Base-by-base conservation (phyloP, 192 early-diverging fungal genomes). In the Coemansia sp. region DNA sequence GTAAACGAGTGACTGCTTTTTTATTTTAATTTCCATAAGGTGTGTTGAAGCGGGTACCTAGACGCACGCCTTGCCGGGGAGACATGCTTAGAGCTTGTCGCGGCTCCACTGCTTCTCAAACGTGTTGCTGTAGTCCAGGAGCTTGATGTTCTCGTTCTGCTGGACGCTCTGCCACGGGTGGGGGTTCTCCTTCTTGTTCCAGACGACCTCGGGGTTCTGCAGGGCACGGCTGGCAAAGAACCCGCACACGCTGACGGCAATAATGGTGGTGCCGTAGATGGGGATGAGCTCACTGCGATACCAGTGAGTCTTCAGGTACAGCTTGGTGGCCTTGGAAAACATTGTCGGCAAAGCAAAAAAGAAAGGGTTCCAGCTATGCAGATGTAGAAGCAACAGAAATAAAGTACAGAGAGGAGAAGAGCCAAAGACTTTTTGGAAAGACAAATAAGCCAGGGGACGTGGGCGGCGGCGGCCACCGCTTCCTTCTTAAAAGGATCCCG, bases 61-160 rank as follows among this genome's bases (percentile, higher is more conserved):
- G n/a, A n/a, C n/a, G n/a, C n/a, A n/a, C n/a, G n/a, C n/a, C n/a
- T n/a, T n/a, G n/a, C n/a, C n/a, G n/a, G n/a, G n/a, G 3, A 28
- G 10, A 26, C 14, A 4, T 1, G 12, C 36, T 30, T 67, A 74
- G 30, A 74, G 64, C 38, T 55, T 49, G 44, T 56, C 60, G 56
- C 71, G 71, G 4, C 50, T 54, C 71, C 71, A 74, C 38, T 68
- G 38, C 60, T 61, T 64, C 38, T 75, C 65, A 34, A 75, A 75
- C 38, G 52, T 49, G 48, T 44, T 40, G 43, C 53, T 64, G 36
- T 60, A 61, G 34, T 75, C 72, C 35, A 75, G 33, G 16, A 75
- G 53, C 72, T 75, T 75, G 44, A 60, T 34, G 61, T 59, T 75
- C 66, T 75, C 60, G 56, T 64, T 60, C 60, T 68, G 56, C 72